These are phyloP conservation scores for Penicillium verhagenii DNA, from an alignment of 495 filamentous ascomycete species.

Conservation along the genomic window DNA sequence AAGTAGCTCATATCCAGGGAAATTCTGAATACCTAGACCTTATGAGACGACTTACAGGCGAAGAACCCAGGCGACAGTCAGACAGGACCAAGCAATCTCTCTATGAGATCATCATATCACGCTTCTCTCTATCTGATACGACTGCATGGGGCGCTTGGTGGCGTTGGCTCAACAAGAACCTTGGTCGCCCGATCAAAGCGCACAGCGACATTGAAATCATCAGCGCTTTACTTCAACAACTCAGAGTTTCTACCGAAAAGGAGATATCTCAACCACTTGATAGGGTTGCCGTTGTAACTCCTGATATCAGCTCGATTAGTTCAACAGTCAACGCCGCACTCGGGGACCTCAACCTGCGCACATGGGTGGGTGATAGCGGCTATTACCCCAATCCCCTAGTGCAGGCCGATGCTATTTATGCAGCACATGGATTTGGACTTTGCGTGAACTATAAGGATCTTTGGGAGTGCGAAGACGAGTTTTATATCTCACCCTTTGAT, in stretches of 20 bases:
- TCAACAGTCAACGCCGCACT: conserved; percentile 12
- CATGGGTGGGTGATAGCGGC: conserved; percentile 11
- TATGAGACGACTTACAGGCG: conserved; percentile 10
- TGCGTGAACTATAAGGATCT: conserved; percentile 11
- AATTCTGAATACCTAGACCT: conserved; percentile 16
- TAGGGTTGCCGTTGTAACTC: conserved; percentile 14
- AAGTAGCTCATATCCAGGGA: conserved; percentile 12
- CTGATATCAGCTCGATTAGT: conserved; percentile 8
- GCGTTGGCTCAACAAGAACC: conserved; percentile 11
- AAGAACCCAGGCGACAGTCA: neutral
- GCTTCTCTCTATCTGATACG: conserved; percentile 1
- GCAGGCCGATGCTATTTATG: conserved; percentile 16
- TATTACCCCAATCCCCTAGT: conserved; percentile 6
- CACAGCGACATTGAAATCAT: conserved; percentile 10
- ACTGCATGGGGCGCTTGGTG: conserved; percentile 8
- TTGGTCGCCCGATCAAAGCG: neutral
- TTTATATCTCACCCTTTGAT: neutral
- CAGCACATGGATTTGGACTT: conserved; percentile 8
- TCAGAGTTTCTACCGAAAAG: conserved; percentile 10
- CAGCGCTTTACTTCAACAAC: conserved; percentile 11
- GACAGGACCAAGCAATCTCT: neutral
- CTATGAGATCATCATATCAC: neutral
- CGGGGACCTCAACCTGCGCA: conserved; percentile 2
- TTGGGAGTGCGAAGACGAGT: conserved; percentile 9
- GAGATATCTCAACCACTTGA: conserved; percentile 9